phyloP scores from a whole-genome alignment of 148 eudicot species.

The Arbutus unedo region DNA sequence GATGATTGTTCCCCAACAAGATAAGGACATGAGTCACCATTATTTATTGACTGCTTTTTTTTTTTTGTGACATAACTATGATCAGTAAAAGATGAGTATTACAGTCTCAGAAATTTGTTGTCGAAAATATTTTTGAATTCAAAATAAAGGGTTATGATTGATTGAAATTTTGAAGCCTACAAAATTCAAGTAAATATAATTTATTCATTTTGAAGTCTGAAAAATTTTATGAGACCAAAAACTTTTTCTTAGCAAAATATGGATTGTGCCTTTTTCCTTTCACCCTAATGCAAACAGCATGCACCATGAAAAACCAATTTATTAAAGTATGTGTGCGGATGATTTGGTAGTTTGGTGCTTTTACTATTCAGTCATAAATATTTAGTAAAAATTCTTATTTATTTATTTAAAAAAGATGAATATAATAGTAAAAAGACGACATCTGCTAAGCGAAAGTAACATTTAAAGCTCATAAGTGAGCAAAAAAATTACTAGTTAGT shows the following conservation, averaged over 20 bases:
- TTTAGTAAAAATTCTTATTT: not conserved
- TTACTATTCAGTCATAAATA: not conserved
- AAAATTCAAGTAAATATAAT: no score
- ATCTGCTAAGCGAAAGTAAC: not conserved
- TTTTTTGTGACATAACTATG: not conserved
- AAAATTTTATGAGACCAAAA: not conserved
- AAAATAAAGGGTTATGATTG: no score
- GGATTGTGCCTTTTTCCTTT: not conserved
- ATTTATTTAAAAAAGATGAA: not conserved
- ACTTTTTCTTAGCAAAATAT: not conserved
- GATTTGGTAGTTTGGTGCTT: not conserved
- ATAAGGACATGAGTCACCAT: not conserved
- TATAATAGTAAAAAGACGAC: rapidly evolving
- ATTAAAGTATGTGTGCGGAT: not conserved
- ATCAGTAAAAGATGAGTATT: no score
- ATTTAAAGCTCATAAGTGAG: not conserved
- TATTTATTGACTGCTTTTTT: conserved; percentile 14
- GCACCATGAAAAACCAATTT: not conserved
- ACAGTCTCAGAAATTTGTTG: no score
- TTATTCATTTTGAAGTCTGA: no score
- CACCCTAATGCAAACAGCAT: not conserved
- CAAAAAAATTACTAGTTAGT: not conserved
- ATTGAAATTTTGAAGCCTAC: no score
- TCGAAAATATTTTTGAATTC: no score
- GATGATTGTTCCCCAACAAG: not conserved